Evolutionary conservation across 106 monocot species (phyloP), one percentile per base, ranked within the genome.

Genomic region (Hemerocallis citrina): DNA sequence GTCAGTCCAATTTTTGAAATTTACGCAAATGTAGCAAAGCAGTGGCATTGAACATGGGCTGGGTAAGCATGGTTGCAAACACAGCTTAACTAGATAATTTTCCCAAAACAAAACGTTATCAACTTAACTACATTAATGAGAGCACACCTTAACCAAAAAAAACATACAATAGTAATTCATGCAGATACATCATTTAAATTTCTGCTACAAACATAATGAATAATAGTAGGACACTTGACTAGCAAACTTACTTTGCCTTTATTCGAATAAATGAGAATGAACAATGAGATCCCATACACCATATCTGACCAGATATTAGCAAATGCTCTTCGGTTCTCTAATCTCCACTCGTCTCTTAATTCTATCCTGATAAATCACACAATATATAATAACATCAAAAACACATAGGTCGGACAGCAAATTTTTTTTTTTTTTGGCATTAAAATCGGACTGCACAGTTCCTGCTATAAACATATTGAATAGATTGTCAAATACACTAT

Each of bases 231-330:
- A 31, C 52, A 67, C 34, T 49, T 35, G 43, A 56, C 0, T 25
- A 21, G 28, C 62, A 61, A 59, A 74, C 73, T 75, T 62, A 96
- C 95, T 69, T 87, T 75, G 76, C 73, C 77, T 65, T 83, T 74
- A 70, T 96, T 90, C 61, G 84, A 78, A 67, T 84, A 90, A 58
- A 84, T 69, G 45, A 96, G 74, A 67, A 90, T 62, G 59, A 96
- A 96, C 49, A 87, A 50, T 22, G 74, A 51, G 59, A 90, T 76
- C 24, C 95, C 90, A 67, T 77, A 90, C 42, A 87, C 74, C 86
- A 81, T 79, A 62, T 96, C 95, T 13, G 95, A 96, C 90, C 77
- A 96, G 29, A 96, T 87, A 79, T 96, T 96, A 52, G 86, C 90
- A 84, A 96, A 90, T 52, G 90, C 75, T 71, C 75, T 81, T 54